These are phyloP conservation scores for Eucalyptus curtisii DNA, from an alignment of 345 rosid species.

Conservation along the genomic window DNA sequence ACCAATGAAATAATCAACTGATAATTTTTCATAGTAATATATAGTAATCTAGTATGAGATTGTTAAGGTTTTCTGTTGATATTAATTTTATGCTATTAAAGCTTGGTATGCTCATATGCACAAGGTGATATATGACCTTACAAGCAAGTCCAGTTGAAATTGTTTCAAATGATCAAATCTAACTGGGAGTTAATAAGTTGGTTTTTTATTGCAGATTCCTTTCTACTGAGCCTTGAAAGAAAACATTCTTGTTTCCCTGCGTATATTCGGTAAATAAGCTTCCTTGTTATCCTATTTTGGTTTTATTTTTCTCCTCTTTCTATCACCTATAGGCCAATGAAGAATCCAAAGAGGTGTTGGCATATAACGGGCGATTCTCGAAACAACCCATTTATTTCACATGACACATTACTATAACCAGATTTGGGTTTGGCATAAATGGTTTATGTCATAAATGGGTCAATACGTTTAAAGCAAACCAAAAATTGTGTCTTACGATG, in stretches of 20 bases:
- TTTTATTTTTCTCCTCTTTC: background rate
- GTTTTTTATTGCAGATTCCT: background rate
- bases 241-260: background rate
- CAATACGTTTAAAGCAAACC: background rate
- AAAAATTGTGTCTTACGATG: background rate
- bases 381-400: background rate
- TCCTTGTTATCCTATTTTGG: background rate
- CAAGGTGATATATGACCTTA: background rate
- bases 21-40: no score
- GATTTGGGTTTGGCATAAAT: background rate
- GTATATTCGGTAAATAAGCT: background rate
- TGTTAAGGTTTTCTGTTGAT: background rate
- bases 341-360: background rate
- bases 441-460: background rate
- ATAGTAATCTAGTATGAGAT: background rate
- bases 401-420: background rate
- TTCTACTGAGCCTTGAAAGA: background rate
- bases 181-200: background rate
- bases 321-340: background rate
- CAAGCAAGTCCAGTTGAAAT: background rate
- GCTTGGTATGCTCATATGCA: background rate
- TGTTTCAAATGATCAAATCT: background rate
- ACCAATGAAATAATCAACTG: background rate
- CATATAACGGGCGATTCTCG: background rate
- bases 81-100: background rate